These are phyloP conservation scores for Zasmidium cellare DNA, from an alignment of 2,329 filamentous ascomycete genomes.

Conservation along the genomic window DNA sequence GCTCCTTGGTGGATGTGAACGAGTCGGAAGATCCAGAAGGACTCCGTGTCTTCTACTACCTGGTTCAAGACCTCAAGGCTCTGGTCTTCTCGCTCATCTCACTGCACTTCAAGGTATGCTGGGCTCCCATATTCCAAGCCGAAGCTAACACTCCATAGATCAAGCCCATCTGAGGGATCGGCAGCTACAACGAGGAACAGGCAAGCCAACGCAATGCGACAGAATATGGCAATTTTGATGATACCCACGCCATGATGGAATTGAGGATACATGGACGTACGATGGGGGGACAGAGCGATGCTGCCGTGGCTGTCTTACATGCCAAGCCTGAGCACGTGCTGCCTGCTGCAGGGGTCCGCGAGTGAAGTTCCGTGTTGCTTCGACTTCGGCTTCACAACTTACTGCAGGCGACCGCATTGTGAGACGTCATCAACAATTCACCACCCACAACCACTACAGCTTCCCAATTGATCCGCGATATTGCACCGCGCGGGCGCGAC, in stretches of 20 bases:
- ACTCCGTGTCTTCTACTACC: constrained; percentile 95
- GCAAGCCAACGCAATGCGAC: not conserved
- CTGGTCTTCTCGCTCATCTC: constrained; percentile 95
- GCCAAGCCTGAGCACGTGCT: constrained; percentile 1
- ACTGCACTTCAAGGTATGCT: constrained; percentile 84
- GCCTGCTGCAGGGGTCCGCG: not conserved
- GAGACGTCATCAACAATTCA: constrained; percentile 2
- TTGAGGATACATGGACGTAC: not conserved
- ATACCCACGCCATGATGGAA: not conserved
- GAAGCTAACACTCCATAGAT: constrained; percentile 21
- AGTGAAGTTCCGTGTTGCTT: not conserved
- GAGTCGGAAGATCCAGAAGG: constrained; percentile 96
- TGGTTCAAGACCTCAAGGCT: constrained; percentile 95
- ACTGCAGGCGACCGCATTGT: constrained; percentile 1
- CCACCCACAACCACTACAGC: not conserved
- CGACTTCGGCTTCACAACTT: not conserved
- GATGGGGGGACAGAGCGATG: not conserved
- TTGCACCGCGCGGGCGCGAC: constrained; percentile 10
- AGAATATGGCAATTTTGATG: not conserved
- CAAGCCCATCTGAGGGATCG: constrained; percentile 32
- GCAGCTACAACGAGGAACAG: not conserved
- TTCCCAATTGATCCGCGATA: not conserved
- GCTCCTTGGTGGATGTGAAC: constrained; percentile 92
- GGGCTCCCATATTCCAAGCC: too few relatives aligned
- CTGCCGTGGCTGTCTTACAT: not conserved